A percentile compares a stretch with the other conserved stretches of the same genome.
phyloP scores from a whole-genome alignment of 208 protist genomes.

The Crithidia mellificae region DNA sequence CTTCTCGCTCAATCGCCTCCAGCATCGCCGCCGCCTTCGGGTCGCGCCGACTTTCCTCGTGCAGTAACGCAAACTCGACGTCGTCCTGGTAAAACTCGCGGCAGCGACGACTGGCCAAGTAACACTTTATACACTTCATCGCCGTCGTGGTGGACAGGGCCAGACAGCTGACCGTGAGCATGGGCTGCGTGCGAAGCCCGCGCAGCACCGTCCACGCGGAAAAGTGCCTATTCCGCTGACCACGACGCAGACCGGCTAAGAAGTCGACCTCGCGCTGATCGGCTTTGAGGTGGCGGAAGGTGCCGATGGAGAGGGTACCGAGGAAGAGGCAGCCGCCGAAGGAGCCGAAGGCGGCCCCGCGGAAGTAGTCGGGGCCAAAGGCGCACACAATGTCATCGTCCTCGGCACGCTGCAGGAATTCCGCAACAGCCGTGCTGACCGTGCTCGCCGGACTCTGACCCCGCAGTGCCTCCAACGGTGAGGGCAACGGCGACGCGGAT shows the following conservation, averaged over 20 bases:
- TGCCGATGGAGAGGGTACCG: conserved; percentile 13
- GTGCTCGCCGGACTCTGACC: not conserved
- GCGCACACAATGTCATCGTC: conserved; percentile 77
- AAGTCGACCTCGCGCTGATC: conserved; percentile 60
- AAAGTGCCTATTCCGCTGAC: conserved; percentile 42
- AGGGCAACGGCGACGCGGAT: not conserved
- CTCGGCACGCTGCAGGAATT: conserved; percentile 45
- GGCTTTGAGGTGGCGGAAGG: conserved; percentile 46
- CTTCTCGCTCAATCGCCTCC: not conserved
- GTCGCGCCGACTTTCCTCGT: conserved; percentile 30
- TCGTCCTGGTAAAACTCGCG: conserved; percentile 80
- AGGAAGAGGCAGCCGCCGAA: conserved; percentile 44
- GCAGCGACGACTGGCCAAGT: conserved; percentile 65
- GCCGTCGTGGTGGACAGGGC: conserved; percentile 55
- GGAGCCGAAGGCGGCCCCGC: conserved; percentile 63
- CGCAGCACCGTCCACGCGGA: conserved; percentile 53
- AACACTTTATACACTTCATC: conserved; percentile 74
- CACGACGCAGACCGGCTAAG: conserved; percentile 35
- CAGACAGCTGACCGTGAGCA: conserved; percentile 73
- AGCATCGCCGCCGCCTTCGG: conserved; percentile 12
- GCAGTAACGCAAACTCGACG: conserved; percentile 57
- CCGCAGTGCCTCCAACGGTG: not conserved
- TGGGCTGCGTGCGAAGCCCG: conserved; percentile 71
- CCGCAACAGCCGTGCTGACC: not conserved
- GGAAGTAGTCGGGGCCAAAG: conserved; percentile 80